Evolutionary conservation across 495 filamentous ascomycete genomes (phyloP).

Genomic region (Lasiosphaeria miniovina): DNA sequence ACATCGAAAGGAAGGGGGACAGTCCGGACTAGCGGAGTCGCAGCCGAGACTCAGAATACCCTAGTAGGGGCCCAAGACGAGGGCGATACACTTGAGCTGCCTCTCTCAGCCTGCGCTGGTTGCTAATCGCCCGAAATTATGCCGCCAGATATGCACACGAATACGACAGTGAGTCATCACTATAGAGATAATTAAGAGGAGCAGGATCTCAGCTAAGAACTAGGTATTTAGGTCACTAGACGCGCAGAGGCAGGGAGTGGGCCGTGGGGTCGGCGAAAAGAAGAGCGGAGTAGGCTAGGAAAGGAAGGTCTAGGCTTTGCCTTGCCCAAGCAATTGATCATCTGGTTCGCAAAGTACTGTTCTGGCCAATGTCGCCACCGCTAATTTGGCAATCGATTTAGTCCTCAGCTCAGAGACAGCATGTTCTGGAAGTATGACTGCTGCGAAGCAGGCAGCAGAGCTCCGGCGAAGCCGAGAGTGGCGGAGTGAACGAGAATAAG

Average conservation of each 20-base stretch:
- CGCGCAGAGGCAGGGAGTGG: neutral
- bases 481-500: neutral
- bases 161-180: no score
- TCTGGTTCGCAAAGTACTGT: neutral
- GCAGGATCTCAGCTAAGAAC: neutral
- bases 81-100: no score
- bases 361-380: neutral
- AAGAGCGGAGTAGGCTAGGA: neutral
- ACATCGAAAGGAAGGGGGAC: no score
- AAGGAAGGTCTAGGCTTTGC: neutral
- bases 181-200: no score
- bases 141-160: no score
- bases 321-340: neutral
- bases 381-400: neutral
- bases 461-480: neutral
- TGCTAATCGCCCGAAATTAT: no score
- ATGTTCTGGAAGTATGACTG: neutral
- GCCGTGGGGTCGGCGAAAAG: neutral
- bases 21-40: no score
- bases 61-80: no score
- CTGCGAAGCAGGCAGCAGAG: neutral
- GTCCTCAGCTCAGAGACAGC: neutral
- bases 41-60: no score
- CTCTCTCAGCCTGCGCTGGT: no score
- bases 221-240: no score